Percentiles rank a stretch among this genome's conserved stretches.
Evolutionary conservation across 2,329 filamentous ascomycete species (phyloP).

Genomic region (Capronia coronata): DNA sequence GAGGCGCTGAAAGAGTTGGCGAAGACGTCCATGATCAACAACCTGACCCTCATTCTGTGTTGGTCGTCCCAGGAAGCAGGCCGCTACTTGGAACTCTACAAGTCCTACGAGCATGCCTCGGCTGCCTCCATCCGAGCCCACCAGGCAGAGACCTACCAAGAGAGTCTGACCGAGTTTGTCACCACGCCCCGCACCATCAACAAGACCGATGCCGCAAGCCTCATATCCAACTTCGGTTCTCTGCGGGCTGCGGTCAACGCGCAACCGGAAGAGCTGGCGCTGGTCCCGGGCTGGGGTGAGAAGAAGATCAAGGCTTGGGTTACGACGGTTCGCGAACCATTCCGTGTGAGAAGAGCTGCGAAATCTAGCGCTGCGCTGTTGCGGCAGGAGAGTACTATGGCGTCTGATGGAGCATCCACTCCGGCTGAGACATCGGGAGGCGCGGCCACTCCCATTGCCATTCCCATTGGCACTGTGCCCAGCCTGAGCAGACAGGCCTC

Average conservation of each 20-base stretch:
- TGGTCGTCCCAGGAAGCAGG: conserved; percentile 93
- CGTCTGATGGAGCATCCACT: conserved; percentile 21
- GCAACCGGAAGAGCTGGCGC: conserved; percentile 71
- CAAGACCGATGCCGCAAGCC: conserved; percentile 83
- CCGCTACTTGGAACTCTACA: conserved; percentile 89
- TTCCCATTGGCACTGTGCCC: conserved; percentile 30
- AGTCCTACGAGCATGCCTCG: conserved; percentile 85
- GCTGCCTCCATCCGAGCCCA: conserved; percentile 75
- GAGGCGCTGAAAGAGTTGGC: conserved; percentile 81
- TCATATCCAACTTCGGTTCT: conserved; percentile 89
- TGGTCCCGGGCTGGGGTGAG: conserved; percentile 89
- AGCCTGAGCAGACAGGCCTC: conserved; percentile 12
- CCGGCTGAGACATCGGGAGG: conserved; percentile 27
- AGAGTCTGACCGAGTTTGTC: conserved; percentile 85
- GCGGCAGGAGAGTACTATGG: conserved; percentile 19
- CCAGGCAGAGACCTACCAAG: conserved; percentile 75
- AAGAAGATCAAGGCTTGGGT: conserved; percentile 89
- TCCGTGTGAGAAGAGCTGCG: conserved; percentile 66
- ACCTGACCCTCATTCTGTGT: conserved; percentile 83
- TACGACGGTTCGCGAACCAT: conserved; percentile 74
- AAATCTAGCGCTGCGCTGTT: conserved; percentile 42
- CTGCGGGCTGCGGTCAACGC: conserved; percentile 82
- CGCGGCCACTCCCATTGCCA: conserved; percentile 29
- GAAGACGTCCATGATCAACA: conserved; percentile 87
- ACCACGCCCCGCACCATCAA: conserved; percentile 86